phyloP scores from a whole-genome alignment of 495 filamentous ascomycete genomes.

The Sporormia fimetaria region DNA sequence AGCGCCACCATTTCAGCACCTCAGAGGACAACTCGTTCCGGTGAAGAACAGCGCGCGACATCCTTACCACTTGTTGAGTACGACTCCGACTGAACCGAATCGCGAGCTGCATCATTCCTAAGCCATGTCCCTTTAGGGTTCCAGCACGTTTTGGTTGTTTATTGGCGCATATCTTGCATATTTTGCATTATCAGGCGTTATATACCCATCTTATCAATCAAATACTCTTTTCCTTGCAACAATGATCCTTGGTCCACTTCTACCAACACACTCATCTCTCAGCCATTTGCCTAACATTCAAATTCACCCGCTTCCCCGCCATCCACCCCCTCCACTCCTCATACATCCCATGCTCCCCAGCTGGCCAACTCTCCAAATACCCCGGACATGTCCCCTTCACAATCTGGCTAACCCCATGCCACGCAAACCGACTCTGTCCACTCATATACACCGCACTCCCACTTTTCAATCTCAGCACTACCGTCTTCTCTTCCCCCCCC shows the following conservation, averaged over 20 bases:
- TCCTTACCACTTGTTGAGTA: conserved; percentile 6
- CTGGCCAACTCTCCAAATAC: conserved; percentile 68
- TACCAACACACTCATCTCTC: too few species aligned
- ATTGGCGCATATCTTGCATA: neutral
- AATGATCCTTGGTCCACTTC: too few species aligned
- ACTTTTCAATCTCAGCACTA: conserved; percentile 58
- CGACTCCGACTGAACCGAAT: conserved; percentile 16
- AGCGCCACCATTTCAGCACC: neutral
- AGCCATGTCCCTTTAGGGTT: neutral
- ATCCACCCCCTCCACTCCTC: conserved; percentile 42
- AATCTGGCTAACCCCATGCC: conserved; percentile 87
- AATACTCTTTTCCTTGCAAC: too few species aligned
- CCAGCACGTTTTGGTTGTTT: neutral
- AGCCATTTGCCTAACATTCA: conserved; percentile 93
- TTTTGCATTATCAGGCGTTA: conserved; percentile 7
- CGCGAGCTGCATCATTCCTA: too few species aligned
- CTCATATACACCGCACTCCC: conserved; percentile 80
- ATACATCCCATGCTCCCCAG: conserved; percentile 20
- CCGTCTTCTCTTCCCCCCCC: conserved; percentile 29
- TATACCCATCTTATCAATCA: conserved; percentile 5
- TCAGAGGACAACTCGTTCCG: too few species aligned
- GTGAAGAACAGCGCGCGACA: neutral
- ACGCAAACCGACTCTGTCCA: conserved; percentile 66
- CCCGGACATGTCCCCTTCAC: conserved; percentile 63
- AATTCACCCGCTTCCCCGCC: conserved; percentile 70